A percentile compares a stretch with the other conserved stretches of the same genome.
Conservation (phyloP, 2,329 filamentous ascomycete genomes). For the Colletotrichum sp. region DNA sequence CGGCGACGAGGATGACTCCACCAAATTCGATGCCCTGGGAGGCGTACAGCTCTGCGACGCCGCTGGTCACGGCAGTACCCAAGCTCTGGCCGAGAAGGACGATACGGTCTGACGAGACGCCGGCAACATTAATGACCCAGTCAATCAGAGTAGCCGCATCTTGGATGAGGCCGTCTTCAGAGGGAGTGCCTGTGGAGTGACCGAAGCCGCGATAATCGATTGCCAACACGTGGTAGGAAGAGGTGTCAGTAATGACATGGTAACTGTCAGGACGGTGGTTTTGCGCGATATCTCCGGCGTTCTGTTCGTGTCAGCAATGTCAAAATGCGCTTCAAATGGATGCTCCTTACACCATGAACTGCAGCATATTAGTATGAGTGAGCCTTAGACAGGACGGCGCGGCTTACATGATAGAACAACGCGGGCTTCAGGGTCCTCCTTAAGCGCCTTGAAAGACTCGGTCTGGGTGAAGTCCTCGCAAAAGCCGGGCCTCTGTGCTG, state of each 20-base stretch:
- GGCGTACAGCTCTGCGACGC: conserved; percentile 74
- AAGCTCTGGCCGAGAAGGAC: conserved; percentile 86
- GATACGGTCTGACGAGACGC: conserved; percentile 73
- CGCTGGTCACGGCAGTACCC: conserved; percentile 83
- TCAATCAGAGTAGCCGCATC: conserved; percentile 78
- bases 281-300: conserved; percentile 86
- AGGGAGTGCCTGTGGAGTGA: conserved; percentile 78
- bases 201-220: conserved; percentile 94
- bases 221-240: conserved; percentile 80
- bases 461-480: conserved; percentile 59
- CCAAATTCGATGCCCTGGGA: conserved; percentile 71
- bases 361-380: background rate
- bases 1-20: conserved; percentile 78
- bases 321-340: conserved; percentile 25
- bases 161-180: conserved; percentile 79
- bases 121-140: conserved; percentile 70
- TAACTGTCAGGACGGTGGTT: conserved; percentile 78
- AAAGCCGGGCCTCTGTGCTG: conserved; percentile 54
- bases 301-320: conserved; percentile 48
- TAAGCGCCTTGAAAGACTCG: conserved; percentile 65
- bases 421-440: conserved; percentile 65
- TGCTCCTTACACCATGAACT: conserved; percentile 68
- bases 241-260: conserved; percentile 75
- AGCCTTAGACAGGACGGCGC: background rate
- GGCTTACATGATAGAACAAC: conserved; percentile 64